These are phyloP conservation scores for Cymbomonas tetramitiformis DNA, from an alignment of 139 green algal species.

Conservation along the genomic window DNA sequence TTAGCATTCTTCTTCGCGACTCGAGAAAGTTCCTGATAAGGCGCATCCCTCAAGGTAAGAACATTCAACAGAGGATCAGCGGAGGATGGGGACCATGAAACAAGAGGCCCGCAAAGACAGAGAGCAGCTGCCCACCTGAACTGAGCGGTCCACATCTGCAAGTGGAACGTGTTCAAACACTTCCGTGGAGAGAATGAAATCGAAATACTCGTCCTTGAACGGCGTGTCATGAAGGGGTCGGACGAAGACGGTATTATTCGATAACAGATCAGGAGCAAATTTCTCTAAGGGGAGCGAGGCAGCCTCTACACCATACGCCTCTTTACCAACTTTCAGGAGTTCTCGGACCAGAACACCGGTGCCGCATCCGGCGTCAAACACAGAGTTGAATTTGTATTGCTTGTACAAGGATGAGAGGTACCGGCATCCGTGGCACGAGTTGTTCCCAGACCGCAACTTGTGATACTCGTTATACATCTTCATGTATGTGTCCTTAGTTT, in stretches of 20 bases:
- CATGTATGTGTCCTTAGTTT: not conserved
- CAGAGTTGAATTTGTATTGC: not conserved
- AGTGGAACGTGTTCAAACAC: not conserved
- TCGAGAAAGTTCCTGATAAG: too few species aligned
- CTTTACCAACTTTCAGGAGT: not conserved
- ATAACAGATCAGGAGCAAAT: not conserved
- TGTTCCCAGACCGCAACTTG: not conserved
- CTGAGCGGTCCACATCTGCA: not conserved
- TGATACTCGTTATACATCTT: slow-evolving; percentile 2
- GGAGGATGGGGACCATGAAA: too few species aligned
- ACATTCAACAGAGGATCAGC: too few species aligned
- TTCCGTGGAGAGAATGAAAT: not conserved
- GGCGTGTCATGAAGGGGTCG: not conserved
- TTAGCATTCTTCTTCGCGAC: not conserved
- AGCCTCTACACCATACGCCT: not conserved
- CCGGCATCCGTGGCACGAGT: not conserved
- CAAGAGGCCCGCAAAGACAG: too few species aligned
- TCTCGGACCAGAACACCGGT: not conserved
- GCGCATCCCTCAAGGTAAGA: too few species aligned
- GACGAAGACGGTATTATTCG: not conserved
- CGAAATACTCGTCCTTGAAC: not conserved
- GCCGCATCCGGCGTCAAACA: slow-evolving; percentile 1
- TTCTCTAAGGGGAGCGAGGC: not conserved
- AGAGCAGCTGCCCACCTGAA: not conserved
- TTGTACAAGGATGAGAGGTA: not conserved